Evolutionary conservation across 768 basidiomycete species (phyloP).

Genomic region (Melanogaster broomeanus): DNA sequence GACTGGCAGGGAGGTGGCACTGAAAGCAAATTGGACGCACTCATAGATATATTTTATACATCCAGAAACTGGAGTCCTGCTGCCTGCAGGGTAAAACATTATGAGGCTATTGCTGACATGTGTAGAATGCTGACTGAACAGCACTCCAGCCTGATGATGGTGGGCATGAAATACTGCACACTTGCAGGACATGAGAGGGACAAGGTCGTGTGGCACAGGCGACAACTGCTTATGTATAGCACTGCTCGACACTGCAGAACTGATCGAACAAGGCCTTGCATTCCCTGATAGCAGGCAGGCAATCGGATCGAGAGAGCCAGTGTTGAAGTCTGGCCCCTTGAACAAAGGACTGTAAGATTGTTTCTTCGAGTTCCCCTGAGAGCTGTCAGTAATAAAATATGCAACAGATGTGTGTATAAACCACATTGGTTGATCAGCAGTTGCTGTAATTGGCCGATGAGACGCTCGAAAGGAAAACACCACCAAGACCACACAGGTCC

Average conservation of each 20-base stretch:
- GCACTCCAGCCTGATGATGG: neutral
- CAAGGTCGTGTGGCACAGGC: neutral
- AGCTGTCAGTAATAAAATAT: conserved; percentile 9
- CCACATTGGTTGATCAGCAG: conserved; percentile 35
- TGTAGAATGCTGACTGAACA: neutral
- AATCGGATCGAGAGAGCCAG: conserved; percentile 8
- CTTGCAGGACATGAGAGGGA: neutral
- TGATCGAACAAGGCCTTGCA: conserved; percentile 5
- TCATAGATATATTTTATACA: conserved; percentile 10
- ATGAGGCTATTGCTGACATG: conserved; percentile 4
- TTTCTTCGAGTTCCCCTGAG: conserved; percentile 8
- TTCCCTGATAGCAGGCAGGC: conserved; percentile 6
- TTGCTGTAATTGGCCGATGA: conserved; percentile 39
- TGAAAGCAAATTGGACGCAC: conserved; percentile 6
- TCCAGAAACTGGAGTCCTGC: neutral
- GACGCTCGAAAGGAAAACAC: conserved; percentile 38
- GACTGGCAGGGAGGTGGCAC: neutral
- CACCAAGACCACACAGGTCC: conserved; percentile 42
- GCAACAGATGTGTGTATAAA: neutral
- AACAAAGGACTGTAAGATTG: conserved; percentile 13
- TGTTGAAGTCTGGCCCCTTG: conserved; percentile 8
- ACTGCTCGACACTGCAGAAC: neutral
- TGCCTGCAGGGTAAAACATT: neutral
- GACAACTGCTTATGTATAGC: neutral
- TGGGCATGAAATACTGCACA: neutral